These are phyloP conservation scores for Hemileccinum impolitum DNA, from an alignment of 768 basidiomycete species.

Conservation along the genomic window DNA sequence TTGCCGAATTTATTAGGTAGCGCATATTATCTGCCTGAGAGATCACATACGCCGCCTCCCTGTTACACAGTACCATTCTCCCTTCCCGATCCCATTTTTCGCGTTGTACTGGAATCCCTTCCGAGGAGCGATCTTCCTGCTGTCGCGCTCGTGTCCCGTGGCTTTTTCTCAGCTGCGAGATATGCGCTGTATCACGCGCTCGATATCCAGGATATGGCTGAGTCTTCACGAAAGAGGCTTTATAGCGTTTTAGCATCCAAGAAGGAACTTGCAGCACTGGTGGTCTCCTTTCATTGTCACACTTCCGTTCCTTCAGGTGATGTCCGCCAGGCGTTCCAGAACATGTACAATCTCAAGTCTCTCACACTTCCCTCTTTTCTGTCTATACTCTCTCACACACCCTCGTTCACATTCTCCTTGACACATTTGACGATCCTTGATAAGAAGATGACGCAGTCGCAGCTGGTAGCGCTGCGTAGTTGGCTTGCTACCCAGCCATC, in stretches of 20 bases:
- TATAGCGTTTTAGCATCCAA: slow-evolving; percentile 18
- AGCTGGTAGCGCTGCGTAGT: slow-evolving; percentile 16
- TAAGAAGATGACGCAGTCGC: slow-evolving; percentile 18
- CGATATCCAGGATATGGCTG: slow-evolving; percentile 15
- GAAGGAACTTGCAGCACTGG: slow-evolving; percentile 21
- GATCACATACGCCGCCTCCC: background rate
- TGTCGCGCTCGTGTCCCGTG: slow-evolving; percentile 24
- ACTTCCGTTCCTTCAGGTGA: slow-evolving; percentile 13
- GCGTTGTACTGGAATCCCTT: slow-evolving; percentile 21
- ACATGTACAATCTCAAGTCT: slow-evolving; percentile 28
- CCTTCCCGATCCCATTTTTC: slow-evolving; percentile 21
- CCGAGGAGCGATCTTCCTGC: slow-evolving; percentile 13
- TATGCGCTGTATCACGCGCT: slow-evolving; percentile 21
- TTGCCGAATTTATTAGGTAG: slow-evolving; percentile 21
- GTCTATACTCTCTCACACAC: slow-evolving; percentile 17
- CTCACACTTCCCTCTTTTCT: slow-evolving; percentile 27
- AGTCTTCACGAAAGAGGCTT: slow-evolving; percentile 14
- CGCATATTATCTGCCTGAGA: slow-evolving; percentile 3
- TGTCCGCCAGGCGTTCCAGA: slow-evolving; percentile 24
- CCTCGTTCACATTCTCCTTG: slow-evolving; percentile 21
- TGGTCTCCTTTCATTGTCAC: slow-evolving; percentile 22
- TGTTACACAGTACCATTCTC: background rate
- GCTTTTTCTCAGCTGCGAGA: slow-evolving; percentile 21
- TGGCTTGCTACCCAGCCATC: slow-evolving; percentile 25
- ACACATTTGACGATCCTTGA: slow-evolving; percentile 30